phyloP scores from a whole-genome alignment of 805 yeast genomes.

The Yamadazyma tumulicola region DNA sequence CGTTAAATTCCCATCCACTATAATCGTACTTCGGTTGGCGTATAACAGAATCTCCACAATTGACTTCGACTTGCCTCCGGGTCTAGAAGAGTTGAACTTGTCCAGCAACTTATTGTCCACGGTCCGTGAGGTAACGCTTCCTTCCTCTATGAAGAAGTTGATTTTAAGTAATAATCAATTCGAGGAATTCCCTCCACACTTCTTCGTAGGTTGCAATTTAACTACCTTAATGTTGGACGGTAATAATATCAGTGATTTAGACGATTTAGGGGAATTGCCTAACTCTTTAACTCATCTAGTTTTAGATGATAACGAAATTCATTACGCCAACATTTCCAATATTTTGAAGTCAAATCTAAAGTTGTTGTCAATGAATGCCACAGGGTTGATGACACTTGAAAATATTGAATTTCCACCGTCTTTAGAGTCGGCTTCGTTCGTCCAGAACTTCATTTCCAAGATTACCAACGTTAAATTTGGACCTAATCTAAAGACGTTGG shows the following conservation, averaged over 20 bases:
- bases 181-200: slow-evolving; percentile 12
- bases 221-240: slow-evolving; percentile 13
- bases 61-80: slow-evolving; percentile 10
- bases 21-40: slow-evolving; percentile 10
- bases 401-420: slow-evolving; percentile 15
- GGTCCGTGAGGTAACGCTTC: slow-evolving; percentile 12
- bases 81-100: slow-evolving; percentile 14
- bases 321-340: slow-evolving; percentile 15
- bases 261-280: slow-evolving; percentile 21
- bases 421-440: slow-evolving; percentile 13
- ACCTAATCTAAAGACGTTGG: slow-evolving; percentile 9
- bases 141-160: slow-evolving; percentile 13
- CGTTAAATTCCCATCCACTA: slow-evolving; percentile 10
- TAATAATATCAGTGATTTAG: slow-evolving; percentile 20
- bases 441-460: slow-evolving; percentile 15
- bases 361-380: slow-evolving; percentile 16
- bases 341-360: slow-evolving; percentile 16
- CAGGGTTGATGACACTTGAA: slow-evolving; percentile 17
- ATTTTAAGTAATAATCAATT: slow-evolving; percentile 14
- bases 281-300: slow-evolving; percentile 11
- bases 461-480: slow-evolving; percentile 15
- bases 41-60: slow-evolving; percentile 13
- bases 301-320: slow-evolving; percentile 20
- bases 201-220: slow-evolving; percentile 13
- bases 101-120: slow-evolving; percentile 12